Conservation (phyloP, 2,329 filamentous ascomycete species). For the Biscogniauxia sp. region DNA sequence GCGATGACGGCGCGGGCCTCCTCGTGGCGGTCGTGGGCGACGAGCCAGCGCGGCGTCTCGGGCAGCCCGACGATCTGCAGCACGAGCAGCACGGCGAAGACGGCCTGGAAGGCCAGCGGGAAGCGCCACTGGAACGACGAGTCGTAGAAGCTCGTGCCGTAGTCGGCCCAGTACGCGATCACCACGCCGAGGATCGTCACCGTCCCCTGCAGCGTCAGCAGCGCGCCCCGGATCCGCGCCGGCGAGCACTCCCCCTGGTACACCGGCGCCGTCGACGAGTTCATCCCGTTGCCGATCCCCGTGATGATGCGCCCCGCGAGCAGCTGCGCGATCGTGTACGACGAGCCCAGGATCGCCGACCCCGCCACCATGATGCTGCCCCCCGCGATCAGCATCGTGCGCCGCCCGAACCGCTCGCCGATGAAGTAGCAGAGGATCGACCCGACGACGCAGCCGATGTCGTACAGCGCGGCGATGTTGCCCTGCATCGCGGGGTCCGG, state of each 20-base stretch:
- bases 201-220: slow-evolving; percentile 49
- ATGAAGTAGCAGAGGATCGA: slow-evolving; percentile 34
- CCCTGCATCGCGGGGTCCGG: slow-evolving; percentile 38
- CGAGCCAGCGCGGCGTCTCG: slow-evolving; percentile 37
- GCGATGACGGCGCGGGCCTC: slow-evolving; percentile 26
- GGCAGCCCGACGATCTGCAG: slow-evolving; percentile 37
- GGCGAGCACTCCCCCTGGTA: slow-evolving; percentile 34
- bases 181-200: slow-evolving; percentile 45
- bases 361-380: slow-evolving; percentile 43
- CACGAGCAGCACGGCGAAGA: slow-evolving; percentile 37
- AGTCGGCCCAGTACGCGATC: slow-evolving; percentile 39
- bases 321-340: slow-evolving; percentile 40
- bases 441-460: slow-evolving; percentile 34
- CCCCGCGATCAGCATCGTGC: slow-evolving; percentile 40
- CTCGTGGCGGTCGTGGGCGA: slow-evolving; percentile 31
- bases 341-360: slow-evolving; percentile 39
- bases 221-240: slow-evolving; percentile 43
- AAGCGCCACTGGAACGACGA: slow-evolving; percentile 37
- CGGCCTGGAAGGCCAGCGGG: slow-evolving; percentile 40
- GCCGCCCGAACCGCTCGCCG: slow-evolving; percentile 41
- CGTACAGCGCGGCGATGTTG: slow-evolving; percentile 34
- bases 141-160: slow-evolving; percentile 8
- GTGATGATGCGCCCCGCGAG: slow-evolving; percentile 46
- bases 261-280: slow-evolving; percentile 40
- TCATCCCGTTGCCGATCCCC: slow-evolving; percentile 41